Evolutionary conservation across 2,329 filamentous ascomycete genomes (phyloP), one percentile per base, ranked within the genome.

Genomic region (Macrophomina pseudophaseolina): DNA sequence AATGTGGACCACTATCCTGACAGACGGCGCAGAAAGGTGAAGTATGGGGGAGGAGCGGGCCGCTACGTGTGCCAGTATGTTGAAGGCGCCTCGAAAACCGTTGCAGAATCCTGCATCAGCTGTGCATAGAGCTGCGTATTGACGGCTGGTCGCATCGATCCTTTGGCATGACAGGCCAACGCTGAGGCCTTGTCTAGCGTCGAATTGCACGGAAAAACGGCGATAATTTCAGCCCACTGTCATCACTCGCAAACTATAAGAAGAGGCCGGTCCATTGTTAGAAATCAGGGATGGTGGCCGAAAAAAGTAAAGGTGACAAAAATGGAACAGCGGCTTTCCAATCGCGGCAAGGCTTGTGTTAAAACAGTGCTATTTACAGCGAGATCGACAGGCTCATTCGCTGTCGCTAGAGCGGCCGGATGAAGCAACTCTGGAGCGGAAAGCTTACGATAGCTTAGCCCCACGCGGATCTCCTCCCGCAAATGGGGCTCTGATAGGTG

Each of bases 61-160:
- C 8, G 44, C 32, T 48, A 38, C 42, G 12, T 16, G 16, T 28
- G 23, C 18, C 30, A 30, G 58, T 11, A 33, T 49, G 18, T 33
- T 8, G 16, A 38, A 8, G 33, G 32, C 52, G 32, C 44, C 32
- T 44, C 58, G n/a, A 23, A 62, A 49, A 62, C 58, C 32, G 30
- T 49, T 49, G 58, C 58, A 38, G 58, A 40, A 49, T 62, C 58
- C 16, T 23, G 58, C 58, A 48, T 62, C 30, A 38, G 44, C n/a
- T 30, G 58, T 33, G 54, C 54, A 16, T 16, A 33, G n/a, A 30
- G 54, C 54, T 42, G 32, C 58, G 58, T 48, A 62, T 49, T 14
- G 5, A 12, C 42, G 32, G 58, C 32, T 8, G 44, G 30, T 4
- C 38, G 44, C 44, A 49, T 62, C 30, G 18, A 49, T 38, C 58